Evolutionary conservation across 2,329 filamentous ascomycete species (phyloP).

Genomic region (Conoideocrella luteorostrata): DNA sequence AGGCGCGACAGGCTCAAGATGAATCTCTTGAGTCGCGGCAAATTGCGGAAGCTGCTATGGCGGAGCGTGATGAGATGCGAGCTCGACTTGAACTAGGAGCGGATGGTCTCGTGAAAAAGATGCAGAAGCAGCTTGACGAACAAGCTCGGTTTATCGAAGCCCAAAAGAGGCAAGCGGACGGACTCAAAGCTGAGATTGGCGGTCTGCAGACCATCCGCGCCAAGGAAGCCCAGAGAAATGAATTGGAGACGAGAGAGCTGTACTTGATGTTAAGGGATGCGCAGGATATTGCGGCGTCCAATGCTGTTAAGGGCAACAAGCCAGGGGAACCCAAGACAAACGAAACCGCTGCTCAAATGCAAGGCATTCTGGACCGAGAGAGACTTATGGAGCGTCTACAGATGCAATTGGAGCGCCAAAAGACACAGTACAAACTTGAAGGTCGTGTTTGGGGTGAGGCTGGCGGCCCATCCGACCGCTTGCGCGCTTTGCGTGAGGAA

Average conservation of each 20-base stretch:
- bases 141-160: constrained; percentile 87
- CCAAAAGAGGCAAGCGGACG: constrained; percentile 77
- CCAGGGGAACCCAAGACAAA: constrained; percentile 43
- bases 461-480: constrained; percentile 79
- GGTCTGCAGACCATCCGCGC: constrained; percentile 79
- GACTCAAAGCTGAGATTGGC: constrained; percentile 81
- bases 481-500: constrained; percentile 85
- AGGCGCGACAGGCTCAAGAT: constrained; percentile 86
- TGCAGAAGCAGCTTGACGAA: constrained; percentile 91
- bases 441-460: constrained; percentile 82
- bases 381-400: constrained; percentile 88
- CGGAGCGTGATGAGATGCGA: constrained; percentile 92
- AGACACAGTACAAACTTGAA: constrained; percentile 96
- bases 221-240: constrained; percentile 88
- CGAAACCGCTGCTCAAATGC: constrained; percentile 69
- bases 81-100: constrained; percentile 84
- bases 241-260: constrained; percentile 90
- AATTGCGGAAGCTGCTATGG: constrained; percentile 91
- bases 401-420: constrained; percentile 91
- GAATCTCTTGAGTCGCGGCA: constrained; percentile 86
- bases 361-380: constrained; percentile 89
- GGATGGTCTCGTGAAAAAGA: constrained; percentile 84
- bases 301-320: constrained; percentile 54
- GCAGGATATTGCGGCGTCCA: constrained; percentile 89
- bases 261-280: constrained; percentile 98